phyloP scores from a whole-genome alignment of 192 early-diverging fungal genomes.

The Umbelopsis sp. region DNA sequence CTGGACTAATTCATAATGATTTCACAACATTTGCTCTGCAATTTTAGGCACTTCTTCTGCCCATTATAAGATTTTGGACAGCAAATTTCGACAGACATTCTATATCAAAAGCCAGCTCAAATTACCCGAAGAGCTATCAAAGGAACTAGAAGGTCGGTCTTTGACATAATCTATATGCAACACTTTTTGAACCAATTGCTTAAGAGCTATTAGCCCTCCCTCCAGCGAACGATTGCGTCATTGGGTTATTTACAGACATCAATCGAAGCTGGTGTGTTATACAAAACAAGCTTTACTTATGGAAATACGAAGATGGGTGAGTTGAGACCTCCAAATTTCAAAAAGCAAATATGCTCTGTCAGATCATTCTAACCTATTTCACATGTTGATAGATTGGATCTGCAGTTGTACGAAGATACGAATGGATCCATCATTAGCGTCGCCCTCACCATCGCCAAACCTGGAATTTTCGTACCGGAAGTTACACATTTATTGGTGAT shows the following conservation, averaged over 20 bases:
- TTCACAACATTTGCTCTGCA: not conserved
- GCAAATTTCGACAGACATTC: constrained; percentile 12
- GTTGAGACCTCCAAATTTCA: not conserved
- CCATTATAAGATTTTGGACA: not conserved
- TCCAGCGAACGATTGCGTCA: constrained; percentile 50
- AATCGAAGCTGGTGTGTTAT: constrained; percentile 90
- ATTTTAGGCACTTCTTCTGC: not conserved
- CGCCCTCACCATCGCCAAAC: constrained; percentile 70
- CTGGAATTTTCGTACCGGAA: constrained; percentile 80
- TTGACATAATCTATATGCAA: not conserved
- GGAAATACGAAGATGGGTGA: constrained; percentile 85
- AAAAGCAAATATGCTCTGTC: not conserved
- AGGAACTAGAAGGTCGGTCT: not conserved
- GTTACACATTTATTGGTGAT: constrained; percentile 85
- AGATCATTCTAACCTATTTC: not conserved
- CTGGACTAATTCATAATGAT: not conserved
- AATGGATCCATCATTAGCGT: constrained; percentile 86
- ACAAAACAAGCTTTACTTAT: constrained; percentile 84
- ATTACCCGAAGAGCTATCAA: not conserved
- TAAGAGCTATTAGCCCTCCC: not conserved
- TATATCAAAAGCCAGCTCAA: not conserved
- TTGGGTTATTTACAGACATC: constrained; percentile 92
- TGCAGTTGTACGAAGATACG: constrained; percentile 81
- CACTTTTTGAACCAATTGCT: not conserved
- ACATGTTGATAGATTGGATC: constrained; percentile 42